Conservation (phyloP, 768 basidiomycete genomes). For the Phaeolepiota aurea region DNA sequence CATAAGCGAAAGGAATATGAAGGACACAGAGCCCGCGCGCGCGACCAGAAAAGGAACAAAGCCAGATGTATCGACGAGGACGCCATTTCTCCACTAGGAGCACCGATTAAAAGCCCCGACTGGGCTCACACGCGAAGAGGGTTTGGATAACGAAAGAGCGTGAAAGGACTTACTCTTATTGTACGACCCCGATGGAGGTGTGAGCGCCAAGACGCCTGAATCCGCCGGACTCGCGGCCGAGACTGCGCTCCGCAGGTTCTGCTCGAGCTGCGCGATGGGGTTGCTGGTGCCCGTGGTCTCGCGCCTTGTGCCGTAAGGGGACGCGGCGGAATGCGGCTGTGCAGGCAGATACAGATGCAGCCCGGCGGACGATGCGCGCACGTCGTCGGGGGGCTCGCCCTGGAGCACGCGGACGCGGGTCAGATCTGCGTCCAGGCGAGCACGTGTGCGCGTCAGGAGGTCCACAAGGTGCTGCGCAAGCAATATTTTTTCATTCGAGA, state of each 20-base stretch:
- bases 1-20: background rate
- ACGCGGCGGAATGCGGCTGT: slow-evolving; percentile 1
- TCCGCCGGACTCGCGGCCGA: slow-evolving; percentile 5
- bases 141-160: too few relatives aligned
- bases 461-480: slow-evolving; percentile 32
- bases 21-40: too few relatives aligned
- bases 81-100: too few relatives aligned
- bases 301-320: slow-evolving; percentile 12
- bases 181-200: slow-evolving; percentile 11
- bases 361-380: slow-evolving; percentile 7
- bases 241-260: slow-evolving; percentile 23
- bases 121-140: too few relatives aligned
- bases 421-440: slow-evolving; percentile 35
- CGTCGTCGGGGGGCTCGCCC: slow-evolving; percentile 22
- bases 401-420: slow-evolving; percentile 27
- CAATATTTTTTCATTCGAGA: slow-evolving; percentile 27
- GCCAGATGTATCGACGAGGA: too few relatives aligned
- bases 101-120: too few relatives aligned
- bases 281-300: slow-evolving; percentile 11
- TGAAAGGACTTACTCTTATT: slow-evolving; percentile 21
- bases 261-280: slow-evolving; percentile 20
- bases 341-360: background rate
- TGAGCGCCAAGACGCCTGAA: slow-evolving; percentile 7
- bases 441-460: slow-evolving; percentile 28
- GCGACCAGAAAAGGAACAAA: too few relatives aligned